Evolutionary conservation across 106 monocot species (phyloP), one percentile per base, ranked within the genome.

Genomic region (Platanthera zijinensis): DNA sequence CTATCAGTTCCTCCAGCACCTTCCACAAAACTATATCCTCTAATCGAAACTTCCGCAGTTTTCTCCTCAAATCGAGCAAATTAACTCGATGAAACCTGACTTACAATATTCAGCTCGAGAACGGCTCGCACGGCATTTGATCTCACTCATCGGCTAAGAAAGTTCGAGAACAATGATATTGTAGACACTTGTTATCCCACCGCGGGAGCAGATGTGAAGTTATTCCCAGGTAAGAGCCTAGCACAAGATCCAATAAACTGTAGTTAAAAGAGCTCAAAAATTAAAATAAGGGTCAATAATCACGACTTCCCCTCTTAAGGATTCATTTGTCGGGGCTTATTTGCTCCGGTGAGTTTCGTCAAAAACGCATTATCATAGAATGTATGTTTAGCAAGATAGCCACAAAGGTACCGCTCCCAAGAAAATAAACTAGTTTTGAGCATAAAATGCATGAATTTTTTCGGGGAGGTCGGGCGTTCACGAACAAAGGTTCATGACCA

Each of bases 141-240:
- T 66, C 30, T 66, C 62, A 25, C 5, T 4, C 11, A 10, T 11
- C 10, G 6, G 4, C 30, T 0, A 2, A 66, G 64, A 7, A 28
- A 30, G 30, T 66, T 66, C 30, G 28, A 10, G 30, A 30, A 66
- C 10, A 10, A n/a, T 21, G 64, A 30, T 28, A 28, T 30, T 66
- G 30, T 28, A 30, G 30, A 25, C 8, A 66, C 0, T 39, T 54
- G 8, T 75, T 59, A 75, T 17, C 17, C 18, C 56, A 52, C 63
- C 46, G 47, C 2, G 39, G 52, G 51, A 39, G 71, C 5, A 51
- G 70, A 63, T 30, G 77, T 76, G 8, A 88, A 78, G 48, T 72
- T 63, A 75, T 88, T 87, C 74, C 87, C 87, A 75, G 84, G 84
- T n/a, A 52, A 80, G 57, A 73, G 71, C 79, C 87, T 88, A 62